Base-by-base conservation (phyloP, 1,284 basidiomycete species). In the Moesziomyces globuligerus region DNA sequence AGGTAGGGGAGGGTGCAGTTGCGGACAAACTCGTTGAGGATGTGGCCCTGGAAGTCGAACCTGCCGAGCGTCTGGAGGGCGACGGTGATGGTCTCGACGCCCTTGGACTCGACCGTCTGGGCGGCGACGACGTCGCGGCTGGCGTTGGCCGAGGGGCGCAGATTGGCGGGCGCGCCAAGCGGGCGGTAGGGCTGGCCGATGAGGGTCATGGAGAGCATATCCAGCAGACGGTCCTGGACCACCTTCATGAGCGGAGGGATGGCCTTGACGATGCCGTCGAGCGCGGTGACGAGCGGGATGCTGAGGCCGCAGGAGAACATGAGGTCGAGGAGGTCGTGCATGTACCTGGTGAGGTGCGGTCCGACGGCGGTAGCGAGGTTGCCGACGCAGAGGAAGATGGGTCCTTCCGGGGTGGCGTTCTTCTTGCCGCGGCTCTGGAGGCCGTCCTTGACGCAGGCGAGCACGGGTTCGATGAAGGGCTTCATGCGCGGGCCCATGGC, bases 291-390 rank as follows among this genome's bases (percentile, higher is more conserved):
- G 37, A 99, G 86, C 10, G 94, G 89, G 60, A 95, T 92, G 76
- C 91, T 95, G 60, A 99, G 85, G 2, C 94, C 95, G 83, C 91
- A 96, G 0, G 90, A 91, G 82, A 98, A 93, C 91, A 98, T 98
- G 46, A 97, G 86, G 81, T 98, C 94, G 29, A 99, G 88, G 72
- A 98, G 90, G 79, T 98, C 96, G 83, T 98, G 96, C 75, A 98
- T 87, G 57, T 96, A 87, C 79, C 94, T 93, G 0, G 96, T 98
- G 48, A 99, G 86, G 80, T 94, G 95, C 1, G 94, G 94, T 0
- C 96, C 96, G 36, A 99, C 94, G 5, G 96, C 93, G 0, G 90
- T 89, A 1, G 94, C 94, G 48, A 98, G 86, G 92, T 98, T 94
- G 32, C 93, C 93, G 46, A 98, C 88, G 83, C 96, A 98, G 85